Conservation (phyloP, 192 early-diverging fungal genomes). For the Entomortierella parvispora region DNA sequence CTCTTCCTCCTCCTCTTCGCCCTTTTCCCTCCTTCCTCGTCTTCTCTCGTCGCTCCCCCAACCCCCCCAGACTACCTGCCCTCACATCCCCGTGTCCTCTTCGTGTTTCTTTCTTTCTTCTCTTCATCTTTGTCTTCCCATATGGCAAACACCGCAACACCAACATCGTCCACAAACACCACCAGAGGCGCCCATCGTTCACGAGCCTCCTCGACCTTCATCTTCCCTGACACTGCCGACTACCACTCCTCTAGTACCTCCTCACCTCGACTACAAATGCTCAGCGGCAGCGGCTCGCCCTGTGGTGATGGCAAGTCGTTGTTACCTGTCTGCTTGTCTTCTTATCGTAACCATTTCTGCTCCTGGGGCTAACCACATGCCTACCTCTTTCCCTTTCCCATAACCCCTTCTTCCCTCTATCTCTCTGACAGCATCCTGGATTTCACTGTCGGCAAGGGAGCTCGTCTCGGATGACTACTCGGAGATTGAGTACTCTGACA, state of each 20-base stretch:
- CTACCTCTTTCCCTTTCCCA: neutral
- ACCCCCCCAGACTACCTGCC: neutral
- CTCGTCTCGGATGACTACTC: conserved; percentile 48
- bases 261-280: conserved; percentile 39
- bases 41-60: neutral
- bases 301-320: conserved; percentile 46
- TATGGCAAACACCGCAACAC: conserved; percentile 3
- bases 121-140: neutral
- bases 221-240: conserved; percentile 48
- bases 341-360: neutral
- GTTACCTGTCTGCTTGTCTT: neutral
- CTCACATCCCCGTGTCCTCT: neutral
- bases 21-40: neutral
- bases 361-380: neutral
- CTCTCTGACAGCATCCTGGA: conserved; percentile 30
- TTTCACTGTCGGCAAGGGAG: conserved; percentile 44
- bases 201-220: conserved; percentile 27
- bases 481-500: conserved; percentile 50
- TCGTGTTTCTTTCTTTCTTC: neutral
- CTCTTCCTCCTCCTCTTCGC: neutral
- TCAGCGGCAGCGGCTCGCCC: conserved; percentile 41
- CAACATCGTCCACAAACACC: neutral
- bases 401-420: neutral
- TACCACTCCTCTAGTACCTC: conserved; percentile 26
- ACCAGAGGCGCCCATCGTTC: conserved; percentile 30